Evolutionary conservation across 129 eudicot genomes (phyloP), one percentile per base, ranked within the genome.

Genomic region (Flaveria brownii): DNA sequence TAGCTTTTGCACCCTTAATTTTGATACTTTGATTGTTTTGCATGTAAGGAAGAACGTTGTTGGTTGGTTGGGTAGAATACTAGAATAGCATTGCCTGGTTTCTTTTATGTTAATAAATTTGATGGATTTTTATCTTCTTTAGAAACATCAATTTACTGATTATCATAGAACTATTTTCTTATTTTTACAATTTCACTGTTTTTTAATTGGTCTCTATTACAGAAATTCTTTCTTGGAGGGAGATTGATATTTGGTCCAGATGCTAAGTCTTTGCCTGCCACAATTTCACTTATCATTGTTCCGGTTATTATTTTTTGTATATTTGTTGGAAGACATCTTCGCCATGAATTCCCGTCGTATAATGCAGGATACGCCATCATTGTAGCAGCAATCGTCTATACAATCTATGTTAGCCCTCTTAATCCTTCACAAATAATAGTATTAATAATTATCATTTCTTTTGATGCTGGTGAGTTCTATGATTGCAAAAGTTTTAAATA

Each of bases 171-270:
- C 26, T 2, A 36, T 17, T 66, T 49, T 26, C 14, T 47, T 26
- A 1, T 70, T 51, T 16, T 0, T 39, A 10, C 43, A 71, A n/a
- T 14, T 33, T 52, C 15, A 52, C 17, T 59, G 70, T 17, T 41
- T 41, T 60, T 26, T 13, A 60, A 60, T 25, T 60, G 41, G 67
- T 23, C 39, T 68, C 8, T 82, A 66, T 60, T 78, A 82, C 98
- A 92, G 98, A 87, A 78, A 22, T 92, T 92, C 76, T 84, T 86
- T 75, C 86, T 87, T 17, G 86, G 87, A 39, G 98, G 96, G 79
- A 86, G 98, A 77, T 68, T 92, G 86, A 90, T 92, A 54, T 88
- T 92, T 70, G 98, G 98, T 70, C 98, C 98, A 26, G 98, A 92
- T 81, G 98, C 94, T n/a, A 87, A 79, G 78, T 89, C 96, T 66